A percentile compares a stretch with the other conserved stretches of the same genome.
phyloP scores from a whole-genome alignment of 2,329 filamentous ascomycete species.

The Stagonosporopsis vannaccii region DNA sequence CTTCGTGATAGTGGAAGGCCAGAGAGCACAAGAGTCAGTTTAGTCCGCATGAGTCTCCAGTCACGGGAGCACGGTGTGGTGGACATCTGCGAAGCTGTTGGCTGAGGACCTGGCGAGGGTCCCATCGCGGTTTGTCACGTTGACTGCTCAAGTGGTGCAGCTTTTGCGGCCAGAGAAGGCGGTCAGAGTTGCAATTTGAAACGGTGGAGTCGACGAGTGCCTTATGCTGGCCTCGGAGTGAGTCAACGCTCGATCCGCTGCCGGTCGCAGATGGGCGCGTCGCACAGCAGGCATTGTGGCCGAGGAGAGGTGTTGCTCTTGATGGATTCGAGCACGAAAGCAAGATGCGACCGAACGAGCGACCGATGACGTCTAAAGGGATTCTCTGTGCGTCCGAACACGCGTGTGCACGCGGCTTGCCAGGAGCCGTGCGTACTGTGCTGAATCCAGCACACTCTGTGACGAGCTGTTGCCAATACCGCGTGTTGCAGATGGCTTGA shows the following conservation, averaged over 20 bases:
- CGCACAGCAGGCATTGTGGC: slow-evolving; percentile 10
- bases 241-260: slow-evolving; percentile 27
- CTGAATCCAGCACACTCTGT: slow-evolving; percentile 12
- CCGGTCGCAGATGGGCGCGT: slow-evolving; percentile 12
- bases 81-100: slow-evolving; percentile 36
- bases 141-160: slow-evolving; percentile 15
- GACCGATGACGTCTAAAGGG: slow-evolving; percentile 19
- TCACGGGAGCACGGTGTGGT: slow-evolving; percentile 46
- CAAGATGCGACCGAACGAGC: slow-evolving; percentile 12
- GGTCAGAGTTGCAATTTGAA: slow-evolving; percentile 26
- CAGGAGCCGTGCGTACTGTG: slow-evolving; percentile 28
- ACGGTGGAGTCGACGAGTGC: slow-evolving; percentile 19
- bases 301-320: slow-evolving; percentile 11
- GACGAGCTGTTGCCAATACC: slow-evolving; percentile 34
- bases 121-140: slow-evolving; percentile 28
- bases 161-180: slow-evolving; percentile 35
- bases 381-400: slow-evolving; percentile 10
- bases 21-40: slow-evolving; percentile 25
- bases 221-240: slow-evolving; percentile 26
- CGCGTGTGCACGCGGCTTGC: slow-evolving; percentile 20
- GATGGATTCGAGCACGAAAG: slow-evolving; percentile 18
- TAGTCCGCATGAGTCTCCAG: slow-evolving; percentile 39
- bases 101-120: slow-evolving; percentile 37
- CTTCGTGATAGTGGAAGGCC: slow-evolving; percentile 35
- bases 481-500: slow-evolving; percentile 29